Conservation (phyloP, 2,329 filamentous ascomycete species). For the Arthrobotrys entomopaga region DNA sequence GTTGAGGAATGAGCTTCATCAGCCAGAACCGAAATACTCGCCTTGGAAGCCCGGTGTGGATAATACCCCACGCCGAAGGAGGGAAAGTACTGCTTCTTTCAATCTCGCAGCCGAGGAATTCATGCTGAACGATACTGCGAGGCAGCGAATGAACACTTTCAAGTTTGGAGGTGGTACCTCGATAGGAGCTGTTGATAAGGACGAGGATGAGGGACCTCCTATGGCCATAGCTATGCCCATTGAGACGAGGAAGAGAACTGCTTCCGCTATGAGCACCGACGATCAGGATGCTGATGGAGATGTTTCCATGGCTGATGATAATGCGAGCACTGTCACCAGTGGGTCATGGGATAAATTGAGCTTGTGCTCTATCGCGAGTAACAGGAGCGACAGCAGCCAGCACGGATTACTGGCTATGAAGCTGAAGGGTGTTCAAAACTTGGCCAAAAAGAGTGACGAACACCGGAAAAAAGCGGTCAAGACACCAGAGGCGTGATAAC, state of each 20-base stretch:
- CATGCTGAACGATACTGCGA: constrained; percentile 39
- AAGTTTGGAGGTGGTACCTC: constrained; percentile 30
- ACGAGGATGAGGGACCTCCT: constrained; percentile 23
- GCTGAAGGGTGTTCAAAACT: constrained; percentile 23
- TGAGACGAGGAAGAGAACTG: not conserved
- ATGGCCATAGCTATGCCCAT: constrained; percentile 13
- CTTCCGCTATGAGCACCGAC: constrained; percentile 2
- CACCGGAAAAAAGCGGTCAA: constrained; percentile 3
- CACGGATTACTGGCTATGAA: constrained; percentile 49
- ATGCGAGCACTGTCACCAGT: constrained; percentile 32
- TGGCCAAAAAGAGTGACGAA: constrained; percentile 1
- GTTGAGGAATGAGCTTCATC: constrained; percentile 86
- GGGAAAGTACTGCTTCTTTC: constrained; percentile 47
- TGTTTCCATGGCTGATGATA: constrained; percentile 44
- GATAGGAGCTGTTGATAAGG: constrained; percentile 7
- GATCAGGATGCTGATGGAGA: constrained; percentile 36
- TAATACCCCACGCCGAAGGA: constrained; percentile 60
- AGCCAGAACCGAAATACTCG: constrained; percentile 86
- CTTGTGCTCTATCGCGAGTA: constrained; percentile 37
- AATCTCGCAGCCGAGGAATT: constrained; percentile 44
- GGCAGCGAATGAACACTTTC: constrained; percentile 50
- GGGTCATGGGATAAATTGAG: constrained; percentile 52
- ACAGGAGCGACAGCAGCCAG: constrained; percentile 39
- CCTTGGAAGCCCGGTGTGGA: constrained; percentile 74
- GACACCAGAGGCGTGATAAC: constrained; percentile 22